phyloP scores from a whole-genome alignment of 2,329 filamentous ascomycete genomes.

The Dactylonectria estremocensis region DNA sequence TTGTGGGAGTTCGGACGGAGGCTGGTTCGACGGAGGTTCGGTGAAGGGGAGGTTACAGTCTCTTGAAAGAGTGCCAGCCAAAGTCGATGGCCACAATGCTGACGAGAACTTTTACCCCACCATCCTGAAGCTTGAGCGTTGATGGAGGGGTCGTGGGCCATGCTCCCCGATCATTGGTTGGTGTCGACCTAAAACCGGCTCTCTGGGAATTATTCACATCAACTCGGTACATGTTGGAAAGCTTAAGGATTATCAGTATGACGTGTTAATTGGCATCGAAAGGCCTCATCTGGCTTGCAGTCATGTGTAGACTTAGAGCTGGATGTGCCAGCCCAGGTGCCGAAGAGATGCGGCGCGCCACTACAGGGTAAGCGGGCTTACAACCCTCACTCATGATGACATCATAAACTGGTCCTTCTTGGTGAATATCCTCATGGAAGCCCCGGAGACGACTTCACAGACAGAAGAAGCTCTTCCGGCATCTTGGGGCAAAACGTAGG shows the following conservation, averaged over 20 bases:
- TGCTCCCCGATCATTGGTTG: slow-evolving; percentile 40
- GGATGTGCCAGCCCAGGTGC: not conserved
- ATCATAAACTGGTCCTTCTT: not conserved
- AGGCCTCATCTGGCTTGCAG: not conserved
- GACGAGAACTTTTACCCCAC: slow-evolving; percentile 46
- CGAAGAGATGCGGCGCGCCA: too few species aligned
- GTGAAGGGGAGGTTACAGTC: slow-evolving; percentile 27
- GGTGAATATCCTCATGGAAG: not conserved
- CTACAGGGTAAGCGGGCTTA: slow-evolving; percentile 7
- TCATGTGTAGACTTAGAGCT: not conserved
- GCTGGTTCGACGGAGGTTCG: slow-evolving; percentile 6
- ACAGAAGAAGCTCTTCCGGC: not conserved
- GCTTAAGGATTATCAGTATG: not conserved
- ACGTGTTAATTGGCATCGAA: not conserved
- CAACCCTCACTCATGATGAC: not conserved
- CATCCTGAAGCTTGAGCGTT: slow-evolving; percentile 39
- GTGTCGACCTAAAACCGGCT: not conserved
- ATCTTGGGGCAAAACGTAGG: not conserved
- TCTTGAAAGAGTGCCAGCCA: slow-evolving; percentile 17
- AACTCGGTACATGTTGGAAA: not conserved
- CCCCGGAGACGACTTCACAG: not conserved
- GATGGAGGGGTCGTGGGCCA: slow-evolving; percentile 48
- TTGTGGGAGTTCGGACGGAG: not conserved
- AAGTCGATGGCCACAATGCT: slow-evolving; percentile 23
- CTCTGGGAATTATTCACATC: slow-evolving; percentile 1